Evolutionary conservation across 768 basidiomycete genomes (phyloP).

Genomic region (Boletus rubescentipes): DNA sequence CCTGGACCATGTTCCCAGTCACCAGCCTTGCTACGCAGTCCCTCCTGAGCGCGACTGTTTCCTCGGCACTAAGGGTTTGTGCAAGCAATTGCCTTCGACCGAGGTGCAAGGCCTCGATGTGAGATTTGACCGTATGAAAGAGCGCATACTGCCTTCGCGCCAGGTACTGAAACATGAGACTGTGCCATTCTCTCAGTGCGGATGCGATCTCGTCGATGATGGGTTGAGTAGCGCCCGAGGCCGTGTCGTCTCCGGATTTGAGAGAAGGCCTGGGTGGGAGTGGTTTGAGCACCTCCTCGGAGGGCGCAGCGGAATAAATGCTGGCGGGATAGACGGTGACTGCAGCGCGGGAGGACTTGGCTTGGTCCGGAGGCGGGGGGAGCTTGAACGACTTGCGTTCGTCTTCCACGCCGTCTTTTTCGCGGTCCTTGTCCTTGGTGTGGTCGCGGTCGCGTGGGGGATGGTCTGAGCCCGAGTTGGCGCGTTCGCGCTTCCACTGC

Average conservation of each 20-base stretch:
- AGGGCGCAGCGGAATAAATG: conserved; percentile 70
- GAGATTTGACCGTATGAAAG: conserved; percentile 82
- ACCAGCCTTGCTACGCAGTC: conserved; percentile 90
- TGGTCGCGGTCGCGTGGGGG: conserved; percentile 32
- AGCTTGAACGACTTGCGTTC: conserved; percentile 68
- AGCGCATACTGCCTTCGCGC: conserved; percentile 85
- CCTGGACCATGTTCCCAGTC: conserved; percentile 87
- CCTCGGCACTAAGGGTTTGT: conserved; percentile 83
- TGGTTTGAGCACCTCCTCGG: conserved; percentile 66
- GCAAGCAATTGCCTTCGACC: conserved; percentile 90
- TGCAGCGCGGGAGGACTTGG: conserved; percentile 68
- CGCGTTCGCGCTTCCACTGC: conserved; percentile 41
- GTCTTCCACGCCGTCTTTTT: conserved; percentile 61
- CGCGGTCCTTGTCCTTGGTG: conserved; percentile 54
- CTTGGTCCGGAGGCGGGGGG: conserved; percentile 72
- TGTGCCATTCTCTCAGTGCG: conserved; percentile 94
- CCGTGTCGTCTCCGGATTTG: conserved; percentile 92
- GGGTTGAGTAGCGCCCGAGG: conserved; percentile 77
- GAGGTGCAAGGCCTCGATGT: conserved; percentile 88
- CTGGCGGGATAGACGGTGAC: conserved; percentile 73
- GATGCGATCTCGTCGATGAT: conserved; percentile 98
- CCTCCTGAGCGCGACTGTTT: conserved; percentile 74
- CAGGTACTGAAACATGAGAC: conserved; percentile 88
- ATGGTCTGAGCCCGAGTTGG: conserved; percentile 26
- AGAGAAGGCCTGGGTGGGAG: conserved; percentile 90